Evolutionary conservation across 441 rosid species (phyloP), one percentile per base, ranked within the genome.

Genomic region (Macaranga tanarius): DNA sequence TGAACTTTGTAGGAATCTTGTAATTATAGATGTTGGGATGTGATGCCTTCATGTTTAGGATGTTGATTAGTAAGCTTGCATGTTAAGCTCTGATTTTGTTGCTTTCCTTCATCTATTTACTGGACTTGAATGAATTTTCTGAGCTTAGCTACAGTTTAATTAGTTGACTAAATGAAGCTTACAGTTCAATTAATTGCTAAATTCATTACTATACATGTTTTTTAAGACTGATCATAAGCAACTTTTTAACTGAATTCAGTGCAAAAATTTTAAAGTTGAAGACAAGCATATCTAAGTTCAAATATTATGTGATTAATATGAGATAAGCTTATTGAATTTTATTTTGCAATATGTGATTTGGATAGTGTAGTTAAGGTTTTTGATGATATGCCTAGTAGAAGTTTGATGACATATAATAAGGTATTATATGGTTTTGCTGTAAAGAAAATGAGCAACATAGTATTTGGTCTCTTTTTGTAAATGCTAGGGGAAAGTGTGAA

Each of bases 381-480:
- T 50, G 97, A 89, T 71, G 94, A 85, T 79, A 89, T 90, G 91
- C 84, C 88, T 38, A 72, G 44, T 0, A 88, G 89, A 88, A 81
- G 72, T 60, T 67, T 83, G 57, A 77, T 77, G 76, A 67, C 80
- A 11, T 88, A 92, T 97, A 87, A 89, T 72, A 84, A 81, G 77
- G 65, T 89, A 64, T 84, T 91, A 44, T 76, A 81, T 77, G 79
- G 64, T 59, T 84, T 86, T 65, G 70, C 78, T 67, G 83, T 74
- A 6, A 82, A 80, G 56, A 90, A 85, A 73, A 31, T 72, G 82
- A 70, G 40, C 73, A 26, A 67, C 9, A 62, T 73, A 76, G 89
- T 75, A 9, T 68, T 86, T 68, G 77, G 65, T 57, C 62, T 84
- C 0, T 79, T 86, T 77, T 47, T 42, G 54, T 74, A 79, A 51